Percentiles rank a stretch among this genome's conserved stretches.
Evolutionary conservation across 176 grass and related monocot species (phyloP).

Genomic region (Themeda triandra): DNA sequence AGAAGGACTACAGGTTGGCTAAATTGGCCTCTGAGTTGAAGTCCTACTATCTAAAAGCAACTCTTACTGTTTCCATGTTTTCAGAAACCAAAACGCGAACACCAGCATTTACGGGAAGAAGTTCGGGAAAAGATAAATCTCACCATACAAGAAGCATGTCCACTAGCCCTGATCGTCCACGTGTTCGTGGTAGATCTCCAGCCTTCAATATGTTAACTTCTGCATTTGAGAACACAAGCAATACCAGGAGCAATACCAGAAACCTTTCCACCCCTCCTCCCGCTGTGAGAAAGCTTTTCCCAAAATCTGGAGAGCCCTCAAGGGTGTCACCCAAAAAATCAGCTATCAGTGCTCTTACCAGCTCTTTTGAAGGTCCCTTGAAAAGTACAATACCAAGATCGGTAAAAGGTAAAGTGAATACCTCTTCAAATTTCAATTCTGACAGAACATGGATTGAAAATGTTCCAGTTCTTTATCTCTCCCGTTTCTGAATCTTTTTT

Average conservation of each 20-base stretch:
- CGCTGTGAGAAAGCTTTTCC: constrained; percentile 65
- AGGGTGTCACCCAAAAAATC: constrained; percentile 45
- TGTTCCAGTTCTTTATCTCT: background rate
- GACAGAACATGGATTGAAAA: background rate
- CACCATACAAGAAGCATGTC: constrained; percentile 97
- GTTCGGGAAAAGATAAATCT: constrained; percentile 66
- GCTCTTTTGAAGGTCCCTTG: constrained; percentile 61
- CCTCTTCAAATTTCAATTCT: background rate
- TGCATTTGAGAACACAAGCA: constrained; percentile 71
- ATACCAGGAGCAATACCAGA: constrained; percentile 17
- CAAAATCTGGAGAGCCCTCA: constrained; percentile 57
- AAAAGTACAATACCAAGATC: constrained; percentile 79
- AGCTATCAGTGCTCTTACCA: constrained; percentile 51
- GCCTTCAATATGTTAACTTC: constrained; percentile 82
- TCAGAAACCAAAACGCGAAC: constrained; percentile 91
- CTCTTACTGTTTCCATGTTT: background rate
- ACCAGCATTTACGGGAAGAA: constrained; percentile 56
- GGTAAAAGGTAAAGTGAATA: constrained; percentile 54
- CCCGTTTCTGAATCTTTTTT: background rate
- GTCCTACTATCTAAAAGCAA: background rate
- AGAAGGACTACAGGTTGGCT: background rate
- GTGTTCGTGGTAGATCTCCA: constrained; percentile 79
- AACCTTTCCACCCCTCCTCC: constrained; percentile 96
- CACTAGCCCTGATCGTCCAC: constrained; percentile 78
- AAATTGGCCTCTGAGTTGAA: background rate